Base-by-base conservation (phyloP, 371 early-diverging fungal species). In the Mucor sp. region DNA sequence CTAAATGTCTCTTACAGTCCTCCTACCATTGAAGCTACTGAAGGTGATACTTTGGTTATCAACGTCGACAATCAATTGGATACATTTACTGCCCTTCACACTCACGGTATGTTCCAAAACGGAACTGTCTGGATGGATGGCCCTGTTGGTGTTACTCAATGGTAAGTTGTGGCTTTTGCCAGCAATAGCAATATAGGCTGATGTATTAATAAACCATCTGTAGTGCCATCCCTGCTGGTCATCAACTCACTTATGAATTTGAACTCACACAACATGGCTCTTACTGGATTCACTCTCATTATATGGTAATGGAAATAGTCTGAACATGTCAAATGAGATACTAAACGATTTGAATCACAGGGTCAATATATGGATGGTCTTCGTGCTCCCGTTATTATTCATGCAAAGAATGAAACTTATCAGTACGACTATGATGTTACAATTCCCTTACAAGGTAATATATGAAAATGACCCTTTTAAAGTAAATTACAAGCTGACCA, bases 361-460 rank as follows among this genome's bases (percentile, higher is more conserved):
- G 89, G 85, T 59, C 92, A 94, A 71, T 94, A 94, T 70, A 85
- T 91, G 58, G 94, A 96, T 65, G 95, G 95, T 50, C 80, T 95
- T 15, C 87, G 91, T 59, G 85, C 88, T 6, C 87, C 95, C 2
- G 70, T 95, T 28, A 81, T 94, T 60, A 76, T 95, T 61, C 85
- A 90, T 65, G 84, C 86, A 60, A 79, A 80, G 6, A 71, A 58
- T 9, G 91, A 92, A 66, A 74, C 87, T 14, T 89, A 89, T 70
- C 69, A 75, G 6, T 93, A 93, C 70, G 92, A 93, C 60, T 81
- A 84, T 53, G 95, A 95, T 59, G 68, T 85, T 50, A 76, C 82
- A 47, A 63, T 94, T 44, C 80, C 84, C 9, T 37, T 92, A 30
- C 63, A 82, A 55, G 88, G 88, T 86, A 75, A 74, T 62, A 43